Percentiles rank a stretch among this genome's conserved stretches.
Conservation (phyloP, 768 basidiomycete genomes). For the Trametes meyenii region DNA sequence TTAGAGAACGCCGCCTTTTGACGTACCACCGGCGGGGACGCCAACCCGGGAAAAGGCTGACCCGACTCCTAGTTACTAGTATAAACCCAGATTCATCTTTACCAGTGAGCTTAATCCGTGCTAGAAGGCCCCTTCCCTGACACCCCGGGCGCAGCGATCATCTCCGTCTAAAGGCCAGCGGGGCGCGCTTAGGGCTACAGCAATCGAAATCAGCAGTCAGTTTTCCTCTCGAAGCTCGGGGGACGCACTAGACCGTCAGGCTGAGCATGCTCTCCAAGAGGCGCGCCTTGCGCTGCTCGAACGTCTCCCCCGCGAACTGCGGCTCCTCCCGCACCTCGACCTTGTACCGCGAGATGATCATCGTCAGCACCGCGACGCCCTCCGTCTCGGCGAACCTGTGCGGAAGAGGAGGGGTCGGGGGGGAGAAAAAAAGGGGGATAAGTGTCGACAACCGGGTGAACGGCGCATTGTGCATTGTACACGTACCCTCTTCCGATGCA, state of each 20-base stretch:
- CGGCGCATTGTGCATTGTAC: not conserved
- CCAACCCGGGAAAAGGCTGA: no score
- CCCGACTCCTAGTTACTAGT: no score
- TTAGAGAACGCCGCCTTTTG: no score
- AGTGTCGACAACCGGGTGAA: no score
- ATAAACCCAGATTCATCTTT: no score
- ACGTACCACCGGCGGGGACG: no score
- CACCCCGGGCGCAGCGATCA: not conserved
- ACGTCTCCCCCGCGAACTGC: conserved; percentile 46
- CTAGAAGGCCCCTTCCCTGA: no score
- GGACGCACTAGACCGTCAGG: conserved; percentile 31
- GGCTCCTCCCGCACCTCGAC: conserved; percentile 37
- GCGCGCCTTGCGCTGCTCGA: conserved; percentile 45
- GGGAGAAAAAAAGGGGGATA: not conserved
- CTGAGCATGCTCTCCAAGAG: conserved; percentile 21
- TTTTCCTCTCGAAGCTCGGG: no score
- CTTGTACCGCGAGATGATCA: conserved; percentile 50
- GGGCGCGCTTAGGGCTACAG: conserved; percentile 4
- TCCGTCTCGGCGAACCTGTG: conserved; percentile 51
- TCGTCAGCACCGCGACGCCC: conserved; percentile 49
- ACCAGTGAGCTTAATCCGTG: no score
- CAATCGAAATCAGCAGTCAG: conserved; percentile 21
- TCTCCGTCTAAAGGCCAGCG: conserved; percentile 11
- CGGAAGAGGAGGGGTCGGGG: not conserved
- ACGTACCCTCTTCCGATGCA: conserved; percentile 52